Evolutionary conservation across 1,139 yeast species (phyloP), one percentile per base, ranked within the genome.

Genomic region (Suhomyces panamericanus): DNA sequence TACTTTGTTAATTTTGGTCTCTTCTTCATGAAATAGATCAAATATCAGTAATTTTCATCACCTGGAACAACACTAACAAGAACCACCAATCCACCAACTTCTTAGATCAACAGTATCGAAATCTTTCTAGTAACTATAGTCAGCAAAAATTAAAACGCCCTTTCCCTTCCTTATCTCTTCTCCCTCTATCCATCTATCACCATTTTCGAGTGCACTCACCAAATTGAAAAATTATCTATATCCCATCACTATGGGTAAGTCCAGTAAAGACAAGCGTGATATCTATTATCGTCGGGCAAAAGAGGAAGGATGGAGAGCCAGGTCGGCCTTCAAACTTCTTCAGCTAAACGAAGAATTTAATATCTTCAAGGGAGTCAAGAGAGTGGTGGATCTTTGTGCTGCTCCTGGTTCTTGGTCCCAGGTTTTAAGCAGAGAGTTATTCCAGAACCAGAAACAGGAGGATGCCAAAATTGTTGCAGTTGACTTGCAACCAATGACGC

Each of bases 361-460:
- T 52, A 75, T 93, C 11, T 86, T 93, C 56, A 75, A 82, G 43
- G 87, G 81, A 30, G 80, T 89, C 32, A 74, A 75, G 37, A 72
- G 96, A 54, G 99, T 93, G 6, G 99, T 93, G 9, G 99, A 93
- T 67, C 74, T 93, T 34, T 93, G 99, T 75, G 99, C 99, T 15
- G 99, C 99, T 4, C 99, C 99, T 1, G 99, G 99, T 1, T 89
- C 97, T 4, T 93, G 99, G 99, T 87, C 96, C 2, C 99, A 93
- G 62, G 99, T 93, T 1, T 75, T 93, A n/a, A 81, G 95, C 9
- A 68, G 87, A 49, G 85, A 83, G 52, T 67, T 88, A 37, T 79
- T 77, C 52, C 70, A 71, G 47, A 75, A 66, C 30, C 60, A 64
- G 50, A 41, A 57, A 35, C 60, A 59, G 27, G 58, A 55, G 14